These are phyloP conservation scores for Dioscorea cayenensis DNA, from an alignment of 116 monocot genomes.

Conservation along the genomic window DNA sequence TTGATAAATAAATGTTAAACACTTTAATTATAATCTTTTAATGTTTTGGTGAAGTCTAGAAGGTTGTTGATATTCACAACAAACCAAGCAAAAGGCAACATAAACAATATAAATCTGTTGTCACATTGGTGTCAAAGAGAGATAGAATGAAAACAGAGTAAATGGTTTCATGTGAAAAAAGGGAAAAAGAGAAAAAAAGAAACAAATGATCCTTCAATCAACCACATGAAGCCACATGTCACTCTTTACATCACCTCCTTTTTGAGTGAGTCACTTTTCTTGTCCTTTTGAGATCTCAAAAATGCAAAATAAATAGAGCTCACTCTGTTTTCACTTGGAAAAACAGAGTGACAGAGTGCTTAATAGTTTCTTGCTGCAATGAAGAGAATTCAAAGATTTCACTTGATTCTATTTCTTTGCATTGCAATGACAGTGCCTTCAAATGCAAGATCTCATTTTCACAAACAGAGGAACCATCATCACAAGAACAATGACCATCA, in stretches of 20 bases:
- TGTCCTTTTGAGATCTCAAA: neutral
- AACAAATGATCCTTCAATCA: neutral
- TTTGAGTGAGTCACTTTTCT: neutral
- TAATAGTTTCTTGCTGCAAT: neutral
- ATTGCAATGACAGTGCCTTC: neutral
- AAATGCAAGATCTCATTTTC: constrained; percentile 6
- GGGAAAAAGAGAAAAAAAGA: neutral
- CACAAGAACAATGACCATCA: constrained; percentile 1
- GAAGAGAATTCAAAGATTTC: neutral
- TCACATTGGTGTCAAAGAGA: neutral
- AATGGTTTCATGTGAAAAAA: neutral
- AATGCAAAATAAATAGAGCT: neutral
- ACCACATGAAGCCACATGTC: neutral
- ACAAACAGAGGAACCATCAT: neutral
- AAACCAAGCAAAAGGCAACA: neutral
- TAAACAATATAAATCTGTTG: neutral
- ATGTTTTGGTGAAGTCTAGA: neutral
- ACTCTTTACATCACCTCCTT: neutral
- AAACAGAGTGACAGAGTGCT: neutral
- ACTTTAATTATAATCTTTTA: too few species aligned
- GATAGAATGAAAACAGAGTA: neutral
- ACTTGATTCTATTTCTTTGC: neutral
- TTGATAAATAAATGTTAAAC: neutral
- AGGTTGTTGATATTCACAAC: neutral
- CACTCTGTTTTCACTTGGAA: neutral